Base-by-base conservation (phyloP, 768 basidiomycete genomes). In the Russula lepida region DNA sequence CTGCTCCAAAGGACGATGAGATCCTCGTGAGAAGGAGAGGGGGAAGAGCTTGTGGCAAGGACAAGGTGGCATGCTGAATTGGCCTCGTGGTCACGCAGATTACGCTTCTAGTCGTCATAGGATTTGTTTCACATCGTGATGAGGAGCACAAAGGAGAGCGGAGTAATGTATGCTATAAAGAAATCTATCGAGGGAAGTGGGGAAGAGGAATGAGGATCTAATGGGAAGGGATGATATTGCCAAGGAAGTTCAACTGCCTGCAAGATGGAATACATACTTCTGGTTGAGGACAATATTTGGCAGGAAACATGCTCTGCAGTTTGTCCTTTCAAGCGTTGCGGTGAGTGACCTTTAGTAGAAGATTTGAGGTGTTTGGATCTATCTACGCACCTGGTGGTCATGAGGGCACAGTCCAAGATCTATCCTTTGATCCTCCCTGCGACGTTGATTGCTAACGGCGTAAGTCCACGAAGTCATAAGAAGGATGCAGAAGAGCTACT, bases 121-220 rank as follows among this genome's bases (percentile, higher is more conserved):
- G 97, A 97, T 74, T 99, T 95, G 72, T 99, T 99, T 21, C 95
- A 95, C 83, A 98, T 95, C 2, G 97, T 98, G 6, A 99, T 89
- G 62, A 77, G 83, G 1, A 99, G 79, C 2, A 99, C 97, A 69
- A 99, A 98, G 0, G 92, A 95, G 8, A 99, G 82, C 1, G 97
- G 97, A 0, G 93, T 95, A 60, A 98, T 83, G 71, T 98, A 99
- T 23, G 97, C 98, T 49, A 88, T 79, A 64, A 98, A 92, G 71
- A 93, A 98, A 8, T 94, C 95, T 95, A 51, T 2, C 0, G n/a
- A 41, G 19, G 47, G 23, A 21, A 39, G 21, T 21, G 27, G 13
- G 2, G 49, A 17, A 6, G 53, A 2, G 15, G 11, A 15, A 49
- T 30, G 50, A 19, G n/a, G 23, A 49, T n/a, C n/a, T n/a, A 3